Conservation (phyloP, 768 basidiomycete genomes). For the Lactarius tabidus region DNA sequence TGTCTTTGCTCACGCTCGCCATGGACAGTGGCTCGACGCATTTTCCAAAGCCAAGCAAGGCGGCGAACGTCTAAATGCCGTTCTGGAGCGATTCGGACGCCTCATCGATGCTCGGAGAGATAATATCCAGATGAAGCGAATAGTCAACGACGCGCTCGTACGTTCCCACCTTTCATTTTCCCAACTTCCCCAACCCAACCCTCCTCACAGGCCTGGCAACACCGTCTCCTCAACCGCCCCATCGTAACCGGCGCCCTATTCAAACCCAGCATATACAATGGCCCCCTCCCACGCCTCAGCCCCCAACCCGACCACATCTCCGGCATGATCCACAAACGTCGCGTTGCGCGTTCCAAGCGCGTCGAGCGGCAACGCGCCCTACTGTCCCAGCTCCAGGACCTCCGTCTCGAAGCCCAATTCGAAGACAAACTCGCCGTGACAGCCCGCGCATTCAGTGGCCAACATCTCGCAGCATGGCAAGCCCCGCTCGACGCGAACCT, state of each 20-base stretch:
- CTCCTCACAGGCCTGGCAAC: constrained; percentile 49
- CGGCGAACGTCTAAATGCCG: constrained; percentile 38
- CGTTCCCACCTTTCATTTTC: constrained; percentile 26
- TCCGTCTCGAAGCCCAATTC: constrained; percentile 38
- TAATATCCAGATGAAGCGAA: constrained; percentile 44
- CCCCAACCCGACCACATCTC: constrained; percentile 74
- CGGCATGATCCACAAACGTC: constrained; percentile 59
- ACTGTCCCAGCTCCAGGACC: constrained; percentile 34
- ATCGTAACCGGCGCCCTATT: constrained; percentile 69
- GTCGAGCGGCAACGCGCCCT: constrained; percentile 35
- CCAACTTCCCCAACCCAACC: not conserved
- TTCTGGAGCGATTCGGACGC: constrained; percentile 27
- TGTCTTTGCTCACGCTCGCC: not conserved
- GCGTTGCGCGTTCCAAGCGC: constrained; percentile 43
- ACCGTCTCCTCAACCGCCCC: constrained; percentile 52
- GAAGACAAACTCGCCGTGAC: constrained; percentile 31
- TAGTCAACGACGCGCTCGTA: constrained; percentile 42
- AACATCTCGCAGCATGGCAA: constrained; percentile 31
- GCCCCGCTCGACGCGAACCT: constrained; percentile 36
- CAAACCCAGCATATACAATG: constrained; percentile 59
- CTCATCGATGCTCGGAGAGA: constrained; percentile 51
- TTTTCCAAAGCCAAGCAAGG: constrained; percentile 54
- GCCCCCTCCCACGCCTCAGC: constrained; percentile 69
- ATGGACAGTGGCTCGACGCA: constrained; percentile 52
- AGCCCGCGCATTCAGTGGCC: constrained; percentile 27